These are phyloP conservation scores for Coniella lustricola DNA, from an alignment of 2,329 filamentous ascomycete genomes.

Conservation along the genomic window DNA sequence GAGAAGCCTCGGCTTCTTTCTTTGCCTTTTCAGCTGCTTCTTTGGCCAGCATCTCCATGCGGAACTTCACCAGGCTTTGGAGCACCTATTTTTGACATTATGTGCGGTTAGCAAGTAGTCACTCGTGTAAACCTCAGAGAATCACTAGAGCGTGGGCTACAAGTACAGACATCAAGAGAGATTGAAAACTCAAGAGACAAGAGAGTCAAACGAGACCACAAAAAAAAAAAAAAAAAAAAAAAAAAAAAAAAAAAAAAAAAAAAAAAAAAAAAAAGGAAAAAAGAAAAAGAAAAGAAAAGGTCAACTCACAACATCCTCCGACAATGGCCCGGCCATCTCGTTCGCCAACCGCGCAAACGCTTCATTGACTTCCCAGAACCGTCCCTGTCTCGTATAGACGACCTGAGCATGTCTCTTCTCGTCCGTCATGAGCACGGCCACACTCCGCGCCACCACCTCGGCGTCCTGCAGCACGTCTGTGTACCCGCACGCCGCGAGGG, in stretches of 20 bases:
- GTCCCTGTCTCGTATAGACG: slow-evolving; percentile 41
- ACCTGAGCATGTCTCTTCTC: slow-evolving; percentile 40
- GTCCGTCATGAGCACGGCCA: slow-evolving; percentile 44
- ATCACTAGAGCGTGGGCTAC: no score
- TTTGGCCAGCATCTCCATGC: neutral
- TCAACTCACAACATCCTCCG: neutral
- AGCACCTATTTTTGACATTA: neutral
- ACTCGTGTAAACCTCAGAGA: no score
- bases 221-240: neutral
- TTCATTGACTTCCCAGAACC: slow-evolving; percentile 48
- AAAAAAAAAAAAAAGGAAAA: neutral
- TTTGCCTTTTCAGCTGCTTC: neutral
- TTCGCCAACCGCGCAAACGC: slow-evolving; percentile 28
- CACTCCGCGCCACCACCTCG: slow-evolving; percentile 39
- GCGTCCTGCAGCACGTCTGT: slow-evolving; percentile 37
- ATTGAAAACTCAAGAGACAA: no score
- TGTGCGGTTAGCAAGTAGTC: neutral
- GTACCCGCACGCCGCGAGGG: slow-evolving; percentile 28
- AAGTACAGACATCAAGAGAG: no score
- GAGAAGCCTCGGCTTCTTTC: neutral
- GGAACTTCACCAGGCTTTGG: neutral
- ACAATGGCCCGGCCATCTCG: slow-evolving; percentile 23
- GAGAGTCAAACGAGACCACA: no score
- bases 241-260: no score
- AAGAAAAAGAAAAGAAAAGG: neutral